Conservation (phyloP, 2,329 filamentous ascomycete species). For the Boeremia lycopersici region DNA sequence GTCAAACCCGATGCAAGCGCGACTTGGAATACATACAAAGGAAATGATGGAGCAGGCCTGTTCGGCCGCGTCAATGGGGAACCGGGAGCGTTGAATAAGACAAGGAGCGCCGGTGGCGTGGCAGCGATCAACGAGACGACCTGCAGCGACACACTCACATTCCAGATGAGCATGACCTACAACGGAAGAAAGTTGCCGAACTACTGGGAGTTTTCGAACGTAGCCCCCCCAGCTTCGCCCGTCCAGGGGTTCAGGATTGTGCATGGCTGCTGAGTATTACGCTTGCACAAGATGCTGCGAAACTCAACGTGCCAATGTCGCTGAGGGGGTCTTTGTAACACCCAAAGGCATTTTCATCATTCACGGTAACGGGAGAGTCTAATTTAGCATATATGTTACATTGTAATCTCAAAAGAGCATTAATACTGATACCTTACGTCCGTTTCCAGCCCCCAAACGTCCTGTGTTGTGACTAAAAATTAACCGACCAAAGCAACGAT, state of each 20-base stretch:
- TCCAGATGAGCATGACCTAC: conserved; percentile 37
- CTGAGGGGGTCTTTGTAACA: too few relatives aligned
- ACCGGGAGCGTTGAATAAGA: conserved; percentile 17
- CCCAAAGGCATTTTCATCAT: too few relatives aligned
- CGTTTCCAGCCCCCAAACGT: too few relatives aligned
- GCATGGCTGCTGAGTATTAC: conserved; percentile 27
- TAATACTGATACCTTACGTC: too few relatives aligned
- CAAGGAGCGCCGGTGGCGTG: conserved; percentile 23
- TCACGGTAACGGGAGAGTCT: too few relatives aligned
- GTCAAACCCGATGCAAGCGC: conserved; percentile 19
- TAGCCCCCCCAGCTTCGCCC: conserved; percentile 30
- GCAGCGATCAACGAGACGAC: conserved; percentile 22
- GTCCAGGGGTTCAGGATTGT: conserved; percentile 37
- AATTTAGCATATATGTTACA: too few relatives aligned
- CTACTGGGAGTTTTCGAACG: conserved; percentile 37
- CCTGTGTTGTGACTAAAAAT: background rate
- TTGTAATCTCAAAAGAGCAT: too few relatives aligned
- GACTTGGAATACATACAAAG: conserved; percentile 33
- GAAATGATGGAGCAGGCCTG: conserved; percentile 5
- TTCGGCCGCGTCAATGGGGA: conserved; percentile 36
- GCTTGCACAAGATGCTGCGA: background rate
- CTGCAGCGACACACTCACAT: conserved; percentile 39
- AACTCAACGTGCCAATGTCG: too few relatives aligned
- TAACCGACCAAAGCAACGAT: background rate
- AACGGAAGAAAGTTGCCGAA: conserved; percentile 28